Evolutionary conservation across 139 green algal genomes (phyloP).

Genomic region (Micromonas commoda): DNA sequence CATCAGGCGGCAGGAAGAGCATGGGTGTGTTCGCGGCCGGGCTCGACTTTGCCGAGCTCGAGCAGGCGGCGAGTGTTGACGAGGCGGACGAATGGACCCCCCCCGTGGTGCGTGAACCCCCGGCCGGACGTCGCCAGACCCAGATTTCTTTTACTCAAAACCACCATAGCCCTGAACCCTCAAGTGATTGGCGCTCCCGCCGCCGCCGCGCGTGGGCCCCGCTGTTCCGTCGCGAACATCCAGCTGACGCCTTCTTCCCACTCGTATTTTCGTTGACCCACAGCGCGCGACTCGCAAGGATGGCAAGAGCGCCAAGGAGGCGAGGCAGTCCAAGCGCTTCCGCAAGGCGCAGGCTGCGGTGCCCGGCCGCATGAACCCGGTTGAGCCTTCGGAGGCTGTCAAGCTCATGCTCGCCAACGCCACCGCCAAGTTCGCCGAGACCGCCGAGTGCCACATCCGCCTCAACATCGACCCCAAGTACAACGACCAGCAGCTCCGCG

Average conservation of each 20-base stretch:
- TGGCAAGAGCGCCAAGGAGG: slow-evolving; percentile 18
- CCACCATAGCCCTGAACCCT: background rate
- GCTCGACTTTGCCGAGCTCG: slow-evolving; percentile 23
- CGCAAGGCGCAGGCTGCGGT: background rate
- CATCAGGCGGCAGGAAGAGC: background rate
- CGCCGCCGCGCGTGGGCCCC: too few species aligned
- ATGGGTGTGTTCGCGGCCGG: background rate
- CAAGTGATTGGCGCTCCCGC: too few species aligned
- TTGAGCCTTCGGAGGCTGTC: background rate
- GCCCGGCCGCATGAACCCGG: background rate
- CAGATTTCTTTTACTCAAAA: background rate
- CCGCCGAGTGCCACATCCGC: slow-evolving; percentile 82
- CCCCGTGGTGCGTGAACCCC: background rate
- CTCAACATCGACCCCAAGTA: slow-evolving; percentile 91
- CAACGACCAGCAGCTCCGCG: slow-evolving; percentile 95
- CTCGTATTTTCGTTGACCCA: too few species aligned
- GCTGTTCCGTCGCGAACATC: too few species aligned
- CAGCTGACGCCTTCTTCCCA: too few species aligned
- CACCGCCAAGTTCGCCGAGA: slow-evolving; percentile 92
- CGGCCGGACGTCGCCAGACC: background rate
- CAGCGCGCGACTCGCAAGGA: slow-evolving; percentile 13
- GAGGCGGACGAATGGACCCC: background rate
- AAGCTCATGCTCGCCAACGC: slow-evolving; percentile 52
- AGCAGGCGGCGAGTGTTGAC: background rate
- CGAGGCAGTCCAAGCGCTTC: slow-evolving; percentile 7